Evolutionary conservation across 352 stramenopile species (phyloP).

Genomic region (Phytopythium cucurbitacearum): DNA sequence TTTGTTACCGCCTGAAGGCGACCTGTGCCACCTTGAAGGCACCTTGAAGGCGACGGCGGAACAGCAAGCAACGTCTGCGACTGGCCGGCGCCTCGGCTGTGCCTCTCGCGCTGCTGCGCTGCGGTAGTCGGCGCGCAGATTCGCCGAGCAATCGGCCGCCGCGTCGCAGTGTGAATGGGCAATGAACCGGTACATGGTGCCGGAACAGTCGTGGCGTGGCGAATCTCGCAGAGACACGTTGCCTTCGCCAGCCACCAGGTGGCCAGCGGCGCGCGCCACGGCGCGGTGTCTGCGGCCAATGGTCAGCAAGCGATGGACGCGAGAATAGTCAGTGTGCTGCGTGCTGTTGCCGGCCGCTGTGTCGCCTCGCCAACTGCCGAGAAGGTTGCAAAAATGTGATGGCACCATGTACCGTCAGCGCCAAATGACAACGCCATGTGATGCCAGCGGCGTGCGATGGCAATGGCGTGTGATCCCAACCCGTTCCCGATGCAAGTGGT

Average conservation of each 20-base stretch:
- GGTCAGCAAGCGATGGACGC: not conserved
- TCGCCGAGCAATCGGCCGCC: too few species aligned
- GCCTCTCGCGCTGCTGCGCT: too few species aligned
- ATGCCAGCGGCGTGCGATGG: constrained; percentile 22
- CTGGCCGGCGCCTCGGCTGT: too few species aligned
- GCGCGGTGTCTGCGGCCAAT: too few species aligned
- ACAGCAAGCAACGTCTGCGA: too few species aligned
- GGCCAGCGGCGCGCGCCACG: too few species aligned
- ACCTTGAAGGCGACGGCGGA: not conserved
- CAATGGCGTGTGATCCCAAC: constrained; percentile 12
- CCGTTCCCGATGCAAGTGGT: constrained; percentile 16
- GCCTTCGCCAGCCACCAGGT: too few species aligned
- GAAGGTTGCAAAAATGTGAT: constrained; percentile 15
- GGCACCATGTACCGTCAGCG: constrained; percentile 22
- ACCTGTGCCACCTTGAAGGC: not conserved
- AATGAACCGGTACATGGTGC: too few species aligned
- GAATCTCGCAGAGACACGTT: too few species aligned
- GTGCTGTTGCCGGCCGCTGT: constrained; percentile 7
- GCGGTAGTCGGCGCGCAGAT: too few species aligned
- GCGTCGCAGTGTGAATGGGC: too few species aligned
- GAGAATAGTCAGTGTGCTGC: not conserved
- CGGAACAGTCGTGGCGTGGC: too few species aligned
- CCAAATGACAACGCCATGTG: constrained; percentile 10
- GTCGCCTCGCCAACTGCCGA: constrained; percentile 8
- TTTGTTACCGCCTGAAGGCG: not conserved